A percentile compares a stretch with the other conserved stretches of the same genome.
These are phyloP conservation scores for Carex cristatella DNA, from an alignment of 176 grass and related monocot species.

Conservation along the genomic window DNA sequence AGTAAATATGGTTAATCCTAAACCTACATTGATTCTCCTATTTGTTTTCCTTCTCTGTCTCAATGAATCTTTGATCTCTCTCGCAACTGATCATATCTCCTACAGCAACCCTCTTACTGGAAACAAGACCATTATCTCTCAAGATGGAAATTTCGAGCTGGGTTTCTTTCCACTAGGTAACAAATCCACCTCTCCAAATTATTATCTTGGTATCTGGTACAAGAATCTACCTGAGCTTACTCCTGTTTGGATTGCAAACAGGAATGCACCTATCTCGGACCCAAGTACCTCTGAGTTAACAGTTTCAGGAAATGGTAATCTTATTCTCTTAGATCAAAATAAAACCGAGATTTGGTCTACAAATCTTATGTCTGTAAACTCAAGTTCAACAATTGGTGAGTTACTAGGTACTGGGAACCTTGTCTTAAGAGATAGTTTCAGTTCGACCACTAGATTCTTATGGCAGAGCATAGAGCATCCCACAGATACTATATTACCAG, in stretches of 20 bases:
- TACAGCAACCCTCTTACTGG: constrained; percentile 32
- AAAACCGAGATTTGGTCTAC: constrained; percentile 28
- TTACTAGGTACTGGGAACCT: constrained; percentile 34
- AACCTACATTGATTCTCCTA: background rate
- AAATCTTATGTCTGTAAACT: background rate
- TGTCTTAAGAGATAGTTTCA: background rate
- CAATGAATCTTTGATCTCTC: background rate
- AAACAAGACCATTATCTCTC: constrained; percentile 32
- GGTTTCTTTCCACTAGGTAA: constrained; percentile 42
- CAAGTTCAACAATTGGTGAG: constrained; percentile 18
- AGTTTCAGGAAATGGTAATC: constrained; percentile 38
- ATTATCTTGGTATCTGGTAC: constrained; percentile 51
- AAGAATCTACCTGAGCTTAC: constrained; percentile 27
- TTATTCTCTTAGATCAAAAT: constrained; percentile 23
- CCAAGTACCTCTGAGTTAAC: constrained; percentile 21
- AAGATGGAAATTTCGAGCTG: constrained; percentile 34
- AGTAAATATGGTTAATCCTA: background rate
- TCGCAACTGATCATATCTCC: constrained; percentile 23
- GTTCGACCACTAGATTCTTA: background rate
- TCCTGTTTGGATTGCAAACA: constrained; percentile 39
- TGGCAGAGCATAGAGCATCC: constrained; percentile 48
- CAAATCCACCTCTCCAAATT: background rate
- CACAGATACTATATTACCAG: constrained; percentile 29
- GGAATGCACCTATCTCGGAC: constrained; percentile 18
- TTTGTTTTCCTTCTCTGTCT: background rate